These are phyloP conservation scores for Populus hybrid DNA, from an alignment of 441 rosid genomes.

Conservation along the genomic window DNA sequence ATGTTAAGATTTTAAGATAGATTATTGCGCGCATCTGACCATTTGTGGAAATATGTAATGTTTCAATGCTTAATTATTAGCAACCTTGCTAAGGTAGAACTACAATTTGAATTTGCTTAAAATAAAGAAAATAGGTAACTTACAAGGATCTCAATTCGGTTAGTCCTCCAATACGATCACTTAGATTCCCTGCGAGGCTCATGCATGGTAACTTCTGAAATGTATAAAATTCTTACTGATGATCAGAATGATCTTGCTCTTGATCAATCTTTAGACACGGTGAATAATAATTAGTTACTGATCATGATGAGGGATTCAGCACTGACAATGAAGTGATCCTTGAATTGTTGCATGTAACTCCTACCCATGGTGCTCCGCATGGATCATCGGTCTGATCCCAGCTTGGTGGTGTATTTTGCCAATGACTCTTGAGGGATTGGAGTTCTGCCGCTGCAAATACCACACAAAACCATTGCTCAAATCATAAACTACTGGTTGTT, in stretches of 20 bases:
- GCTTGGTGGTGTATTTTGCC: constrained; percentile 72
- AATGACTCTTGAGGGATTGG: constrained; percentile 65
- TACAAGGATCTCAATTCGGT: constrained; percentile 77
- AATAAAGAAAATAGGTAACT: constrained; percentile 28
- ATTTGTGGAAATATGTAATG: not conserved
- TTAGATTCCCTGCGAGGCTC: constrained; percentile 74
- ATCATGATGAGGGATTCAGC: not conserved
- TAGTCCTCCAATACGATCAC: constrained; percentile 78
- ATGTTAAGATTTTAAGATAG: not conserved
- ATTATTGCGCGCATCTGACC: not conserved
- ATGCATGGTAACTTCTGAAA: constrained; percentile 60
- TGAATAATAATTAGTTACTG: not conserved
- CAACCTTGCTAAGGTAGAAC: not conserved
- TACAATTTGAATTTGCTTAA: not conserved
- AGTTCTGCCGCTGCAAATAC: constrained; percentile 55
- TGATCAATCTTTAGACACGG: not conserved
- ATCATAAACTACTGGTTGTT: too few species aligned
- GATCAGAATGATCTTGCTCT: not conserved
- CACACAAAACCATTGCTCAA: not conserved
- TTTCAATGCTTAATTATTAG: too few species aligned
- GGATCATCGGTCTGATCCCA: constrained; percentile 73
- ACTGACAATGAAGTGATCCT: constrained; percentile 80
- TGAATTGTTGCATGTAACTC: constrained; percentile 54
- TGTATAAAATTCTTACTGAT: not conserved
- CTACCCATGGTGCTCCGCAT: constrained; percentile 73